Evolutionary conservation across 441 rosid species (phyloP).

Genomic region (Croton laevigatus): DNA sequence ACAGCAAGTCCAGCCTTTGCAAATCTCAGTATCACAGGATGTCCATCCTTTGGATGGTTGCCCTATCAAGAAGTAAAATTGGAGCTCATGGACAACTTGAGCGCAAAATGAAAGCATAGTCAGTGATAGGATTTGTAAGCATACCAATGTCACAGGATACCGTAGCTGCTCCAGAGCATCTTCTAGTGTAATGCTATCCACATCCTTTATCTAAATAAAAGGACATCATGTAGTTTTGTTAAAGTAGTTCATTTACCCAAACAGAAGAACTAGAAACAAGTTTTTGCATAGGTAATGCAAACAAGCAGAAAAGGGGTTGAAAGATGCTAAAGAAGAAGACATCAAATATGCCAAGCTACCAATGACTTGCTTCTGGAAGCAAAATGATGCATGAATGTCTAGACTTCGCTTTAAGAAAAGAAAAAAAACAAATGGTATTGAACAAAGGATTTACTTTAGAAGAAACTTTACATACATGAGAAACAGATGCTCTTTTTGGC

Average conservation of each 20-base stretch:
- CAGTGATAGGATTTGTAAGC: slow-evolving; percentile 20
- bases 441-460: not conserved
- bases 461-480: slow-evolving; percentile 54
- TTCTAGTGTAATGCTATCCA: slow-evolving; percentile 57
- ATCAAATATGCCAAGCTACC: not conserved
- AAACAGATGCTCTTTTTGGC: slow-evolving; percentile 77
- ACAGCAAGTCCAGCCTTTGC: slow-evolving; percentile 65
- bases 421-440: slow-evolving; percentile 6
- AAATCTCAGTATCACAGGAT: slow-evolving; percentile 64
- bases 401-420: not conserved
- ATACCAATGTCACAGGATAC: slow-evolving; percentile 81
- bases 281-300: not conserved
- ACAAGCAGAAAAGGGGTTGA: not conserved
- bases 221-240: slow-evolving; percentile 3
- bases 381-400: not conserved
- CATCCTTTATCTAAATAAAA: slow-evolving; percentile 62
- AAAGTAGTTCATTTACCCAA: not conserved
- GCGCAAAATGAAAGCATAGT: slow-evolving; percentile 16
- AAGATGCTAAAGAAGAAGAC: not conserved
- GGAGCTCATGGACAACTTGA: slow-evolving; percentile 16
- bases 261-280: not conserved
- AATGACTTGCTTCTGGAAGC: not conserved
- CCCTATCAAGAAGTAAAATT: slow-evolving; percentile 53
- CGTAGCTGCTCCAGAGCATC: slow-evolving; percentile 75
- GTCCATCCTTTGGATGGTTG: slow-evolving; percentile 78